A percentile compares a stretch with the other conserved stretches of the same genome.
Evolutionary conservation across 345 rosid genomes (phyloP).

Genomic region (Populus simonii): DNA sequence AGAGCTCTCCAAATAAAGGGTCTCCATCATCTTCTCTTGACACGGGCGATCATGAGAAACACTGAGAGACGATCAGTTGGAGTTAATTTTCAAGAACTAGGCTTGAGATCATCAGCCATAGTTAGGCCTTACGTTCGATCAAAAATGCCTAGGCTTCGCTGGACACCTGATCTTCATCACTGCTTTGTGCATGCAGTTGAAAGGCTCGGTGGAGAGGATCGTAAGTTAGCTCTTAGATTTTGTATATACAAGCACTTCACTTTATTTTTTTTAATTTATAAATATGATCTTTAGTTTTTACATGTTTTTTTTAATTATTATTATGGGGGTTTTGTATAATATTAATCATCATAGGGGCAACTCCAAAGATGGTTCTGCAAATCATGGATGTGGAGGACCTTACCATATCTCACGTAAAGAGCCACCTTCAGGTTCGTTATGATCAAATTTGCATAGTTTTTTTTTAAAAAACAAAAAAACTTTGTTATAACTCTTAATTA

Average conservation of each 20-base stretch:
- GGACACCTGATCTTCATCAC: conserved; percentile 63
- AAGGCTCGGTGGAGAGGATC: conserved; percentile 61
- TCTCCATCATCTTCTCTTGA: conserved; percentile 20
- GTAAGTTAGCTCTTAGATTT: conserved; percentile 29
- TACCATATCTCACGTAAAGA: conserved; percentile 68
- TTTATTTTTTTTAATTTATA: too few relatives aligned
- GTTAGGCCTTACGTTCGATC: conserved; percentile 56
- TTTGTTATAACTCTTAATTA: neutral
- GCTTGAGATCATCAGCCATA: conserved; percentile 22
- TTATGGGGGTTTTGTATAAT: neutral
- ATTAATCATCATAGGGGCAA: conserved; percentile 40
- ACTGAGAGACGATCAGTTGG: neutral
- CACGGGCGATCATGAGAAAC: conserved; percentile 3
- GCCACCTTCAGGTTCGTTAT: conserved; percentile 83
- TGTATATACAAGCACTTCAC: neutral
- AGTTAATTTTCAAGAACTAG: neutral
- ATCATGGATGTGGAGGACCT: conserved; percentile 64
- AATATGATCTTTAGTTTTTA: neutral
- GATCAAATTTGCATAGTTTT: neutral
- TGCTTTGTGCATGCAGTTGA: conserved; percentile 64
- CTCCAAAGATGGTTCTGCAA: conserved; percentile 68
- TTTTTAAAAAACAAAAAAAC: neutral
- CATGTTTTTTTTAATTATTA: neutral
- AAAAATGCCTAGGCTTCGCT: conserved; percentile 55
- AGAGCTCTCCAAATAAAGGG: neutral